Percentiles rank a stretch among this genome's conserved stretches.
Evolutionary conservation across 2,329 filamentous ascomycete species (phyloP).

Genomic region (Fusarium sp.): DNA sequence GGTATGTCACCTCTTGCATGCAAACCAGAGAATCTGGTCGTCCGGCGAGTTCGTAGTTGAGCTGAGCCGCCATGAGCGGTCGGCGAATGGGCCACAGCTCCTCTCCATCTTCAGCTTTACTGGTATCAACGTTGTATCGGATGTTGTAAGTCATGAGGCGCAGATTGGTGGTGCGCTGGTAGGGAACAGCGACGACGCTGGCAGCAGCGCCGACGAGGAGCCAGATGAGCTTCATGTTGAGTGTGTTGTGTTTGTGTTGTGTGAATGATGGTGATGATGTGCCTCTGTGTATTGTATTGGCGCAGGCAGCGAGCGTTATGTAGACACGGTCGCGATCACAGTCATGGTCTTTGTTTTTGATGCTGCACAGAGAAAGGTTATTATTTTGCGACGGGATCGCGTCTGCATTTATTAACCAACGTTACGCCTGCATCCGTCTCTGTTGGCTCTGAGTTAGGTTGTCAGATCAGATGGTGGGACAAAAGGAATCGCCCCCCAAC

Average conservation of each 20-base stretch:
- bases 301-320: background rate
- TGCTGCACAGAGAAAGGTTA: background rate
- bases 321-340: background rate
- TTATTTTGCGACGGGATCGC: background rate
- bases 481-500: background rate
- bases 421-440: background rate
- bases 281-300: background rate
- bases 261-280: background rate
- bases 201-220: slow-evolving; percentile 16
- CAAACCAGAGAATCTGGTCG: slow-evolving; percentile 66
- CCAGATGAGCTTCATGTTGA: slow-evolving; percentile 31
- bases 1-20: slow-evolving; percentile 72
- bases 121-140: slow-evolving; percentile 62
- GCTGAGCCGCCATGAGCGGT: slow-evolving; percentile 61
- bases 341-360: background rate
- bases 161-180: slow-evolving; percentile 44
- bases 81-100: slow-evolving; percentile 65
- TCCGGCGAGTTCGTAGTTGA: slow-evolving; percentile 60
- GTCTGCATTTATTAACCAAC: background rate
- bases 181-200: slow-evolving; percentile 19
- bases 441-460: background rate
- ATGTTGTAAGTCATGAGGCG: slow-evolving; percentile 73
- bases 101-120: slow-evolving; percentile 61
- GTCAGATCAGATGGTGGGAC: background rate
- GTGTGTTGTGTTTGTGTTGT: background rate